Evolutionary conservation across 1,139 yeast genomes (phyloP).

Genomic region (Protomyces lactucae-debilis): DNA sequence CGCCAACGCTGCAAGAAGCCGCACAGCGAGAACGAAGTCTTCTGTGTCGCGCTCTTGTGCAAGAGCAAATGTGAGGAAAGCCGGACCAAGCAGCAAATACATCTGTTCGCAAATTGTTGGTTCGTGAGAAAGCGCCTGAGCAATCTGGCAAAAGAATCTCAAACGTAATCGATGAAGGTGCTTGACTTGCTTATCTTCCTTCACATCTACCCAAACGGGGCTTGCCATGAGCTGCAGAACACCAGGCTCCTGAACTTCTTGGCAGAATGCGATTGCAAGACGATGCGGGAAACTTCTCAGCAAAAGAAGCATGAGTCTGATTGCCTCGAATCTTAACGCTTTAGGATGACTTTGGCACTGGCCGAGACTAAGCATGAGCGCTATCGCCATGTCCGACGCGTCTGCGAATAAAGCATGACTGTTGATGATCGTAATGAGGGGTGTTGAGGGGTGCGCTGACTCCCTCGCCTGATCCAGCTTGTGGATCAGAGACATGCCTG

Average conservation of each 20-base stretch:
- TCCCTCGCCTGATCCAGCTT: background rate
- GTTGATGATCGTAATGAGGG: background rate
- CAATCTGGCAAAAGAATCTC: background rate
- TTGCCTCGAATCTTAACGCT: background rate
- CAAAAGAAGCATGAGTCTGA: background rate
- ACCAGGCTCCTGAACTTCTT: background rate
- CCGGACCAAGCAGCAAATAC: background rate
- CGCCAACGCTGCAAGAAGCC: background rate
- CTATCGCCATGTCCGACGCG: background rate
- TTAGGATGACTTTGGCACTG: background rate
- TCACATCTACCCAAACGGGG: background rate
- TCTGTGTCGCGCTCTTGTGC: background rate
- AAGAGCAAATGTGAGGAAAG: background rate
- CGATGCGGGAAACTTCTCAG: background rate
- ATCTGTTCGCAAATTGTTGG: background rate
- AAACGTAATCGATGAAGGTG: background rate
- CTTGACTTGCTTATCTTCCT: background rate
- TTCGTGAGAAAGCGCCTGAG: conserved; percentile 1
- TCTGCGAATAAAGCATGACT: background rate
- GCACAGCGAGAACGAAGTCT: background rate
- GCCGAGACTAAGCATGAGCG: background rate
- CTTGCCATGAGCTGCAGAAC: background rate
- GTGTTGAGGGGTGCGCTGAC: background rate
- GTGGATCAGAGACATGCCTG: background rate
- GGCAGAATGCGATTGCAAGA: background rate